Evolutionary conservation across 2,329 filamentous ascomycete genomes (phyloP).

Genomic region (Thielaviopsis ethacetica): DNA sequence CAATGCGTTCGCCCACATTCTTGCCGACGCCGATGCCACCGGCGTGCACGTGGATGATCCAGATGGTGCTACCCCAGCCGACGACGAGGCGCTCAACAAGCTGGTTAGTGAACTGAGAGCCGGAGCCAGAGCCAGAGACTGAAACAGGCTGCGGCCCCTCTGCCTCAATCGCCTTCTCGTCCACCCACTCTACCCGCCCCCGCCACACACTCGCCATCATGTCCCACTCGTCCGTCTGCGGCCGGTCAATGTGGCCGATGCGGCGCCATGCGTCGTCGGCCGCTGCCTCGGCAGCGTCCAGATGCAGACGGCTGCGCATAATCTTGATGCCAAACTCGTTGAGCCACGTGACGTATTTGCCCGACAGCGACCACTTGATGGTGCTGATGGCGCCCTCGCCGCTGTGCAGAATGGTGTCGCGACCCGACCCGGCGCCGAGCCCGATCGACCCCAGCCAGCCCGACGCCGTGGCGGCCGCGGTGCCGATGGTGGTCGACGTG

Average conservation of each 20-base stretch:
- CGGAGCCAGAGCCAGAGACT: neutral
- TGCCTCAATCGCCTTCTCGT: conserved; percentile 60
- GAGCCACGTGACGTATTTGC: conserved; percentile 85
- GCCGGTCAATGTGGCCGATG: conserved; percentile 80
- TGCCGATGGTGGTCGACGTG: conserved; percentile 73
- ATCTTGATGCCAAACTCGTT: conserved; percentile 97
- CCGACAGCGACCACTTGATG: conserved; percentile 88
- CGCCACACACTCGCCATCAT: conserved; percentile 97
- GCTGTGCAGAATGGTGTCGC: conserved; percentile 74
- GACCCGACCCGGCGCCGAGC: conserved; percentile 59
- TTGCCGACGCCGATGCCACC: conserved; percentile 52
- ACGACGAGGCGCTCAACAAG: conserved; percentile 67
- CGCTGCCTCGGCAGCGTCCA: conserved; percentile 48
- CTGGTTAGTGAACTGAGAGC: conserved; percentile 22
- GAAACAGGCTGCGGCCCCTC: conserved; percentile 38
- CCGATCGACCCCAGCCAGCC: conserved; percentile 88
- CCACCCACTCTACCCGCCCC: conserved; percentile 81
- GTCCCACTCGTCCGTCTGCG: conserved; percentile 76
- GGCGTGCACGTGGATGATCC: conserved; percentile 83
- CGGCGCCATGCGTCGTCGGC: conserved; percentile 82
- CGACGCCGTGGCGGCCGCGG: conserved; percentile 67
- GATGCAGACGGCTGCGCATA: conserved; percentile 74
- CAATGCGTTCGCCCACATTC: conserved; percentile 50
- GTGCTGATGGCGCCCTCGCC: conserved; percentile 83
- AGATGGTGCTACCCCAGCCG: conserved; percentile 91